These are phyloP conservation scores for Epithele typhae DNA, from an alignment of 768 basidiomycete genomes.

Conservation along the genomic window DNA sequence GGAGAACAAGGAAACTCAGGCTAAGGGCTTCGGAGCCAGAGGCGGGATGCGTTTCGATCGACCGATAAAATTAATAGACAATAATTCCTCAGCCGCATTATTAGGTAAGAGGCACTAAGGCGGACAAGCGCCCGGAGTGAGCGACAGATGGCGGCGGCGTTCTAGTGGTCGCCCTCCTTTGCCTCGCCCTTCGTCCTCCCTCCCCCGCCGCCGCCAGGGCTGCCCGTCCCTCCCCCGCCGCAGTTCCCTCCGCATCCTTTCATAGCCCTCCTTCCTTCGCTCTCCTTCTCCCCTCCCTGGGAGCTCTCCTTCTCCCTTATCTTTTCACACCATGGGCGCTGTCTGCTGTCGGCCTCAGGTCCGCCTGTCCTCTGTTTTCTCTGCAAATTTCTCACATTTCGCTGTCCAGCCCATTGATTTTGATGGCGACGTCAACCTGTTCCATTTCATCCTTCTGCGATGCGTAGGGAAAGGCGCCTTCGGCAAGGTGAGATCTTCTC, in stretches of 20 bases:
- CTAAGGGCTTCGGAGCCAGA: not conserved
- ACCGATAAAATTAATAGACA: too few relatives aligned
- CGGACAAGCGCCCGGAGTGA: not conserved
- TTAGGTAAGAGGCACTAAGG: not conserved
- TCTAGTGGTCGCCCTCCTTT: not conserved
- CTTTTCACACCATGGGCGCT: slow-evolving; percentile 58
- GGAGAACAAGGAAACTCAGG: slow-evolving; percentile 5
- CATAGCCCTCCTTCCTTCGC: slow-evolving; percentile 6
- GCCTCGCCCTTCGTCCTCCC: not conserved
- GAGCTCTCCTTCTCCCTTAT: slow-evolving; percentile 5
- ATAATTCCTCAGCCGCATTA: not conserved
- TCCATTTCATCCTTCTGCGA: slow-evolving; percentile 91
- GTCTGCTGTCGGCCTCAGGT: slow-evolving; percentile 84
- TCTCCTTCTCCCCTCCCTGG: slow-evolving; percentile 1
- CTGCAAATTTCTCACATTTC: too few relatives aligned
- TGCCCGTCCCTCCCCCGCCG: slow-evolving; percentile 8
- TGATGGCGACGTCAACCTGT: slow-evolving; percentile 92
- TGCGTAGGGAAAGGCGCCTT: slow-evolving; percentile 99
- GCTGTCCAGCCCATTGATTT: slow-evolving; percentile 91
- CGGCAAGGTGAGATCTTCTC: slow-evolving; percentile 69
- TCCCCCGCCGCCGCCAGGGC: slow-evolving; percentile 11
- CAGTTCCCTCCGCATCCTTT: slow-evolving; percentile 3
- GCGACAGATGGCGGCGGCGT: not conserved
- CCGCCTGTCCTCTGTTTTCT: slow-evolving; percentile 21
- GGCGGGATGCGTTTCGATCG: too few relatives aligned